Conservation (phyloP, 2,329 filamentous ascomycete genomes). For the Achaetomium macrosporum region DNA sequence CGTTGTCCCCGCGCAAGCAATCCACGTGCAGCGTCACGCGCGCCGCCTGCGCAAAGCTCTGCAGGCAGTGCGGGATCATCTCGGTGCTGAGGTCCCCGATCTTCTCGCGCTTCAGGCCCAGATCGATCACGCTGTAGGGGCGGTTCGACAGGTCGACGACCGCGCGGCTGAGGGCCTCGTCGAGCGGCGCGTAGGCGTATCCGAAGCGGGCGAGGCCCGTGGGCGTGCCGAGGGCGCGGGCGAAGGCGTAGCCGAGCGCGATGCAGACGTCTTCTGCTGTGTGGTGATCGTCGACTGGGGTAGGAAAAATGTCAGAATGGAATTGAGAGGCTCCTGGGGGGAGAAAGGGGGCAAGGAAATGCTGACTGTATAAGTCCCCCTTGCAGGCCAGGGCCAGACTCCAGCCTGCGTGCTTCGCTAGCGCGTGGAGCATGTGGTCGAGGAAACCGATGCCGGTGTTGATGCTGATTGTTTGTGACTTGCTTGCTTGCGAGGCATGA, state of each 20-base stretch:
- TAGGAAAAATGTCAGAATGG: background rate
- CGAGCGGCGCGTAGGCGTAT: constrained; percentile 84
- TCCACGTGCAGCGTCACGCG: constrained; percentile 94
- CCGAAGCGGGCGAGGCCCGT: constrained; percentile 86
- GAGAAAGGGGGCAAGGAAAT: background rate
- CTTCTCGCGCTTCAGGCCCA: constrained; percentile 84
- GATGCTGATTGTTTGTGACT: constrained; percentile 78
- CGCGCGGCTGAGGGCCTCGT: constrained; percentile 88
- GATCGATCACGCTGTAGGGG: constrained; percentile 75
- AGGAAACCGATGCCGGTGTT: constrained; percentile 95
- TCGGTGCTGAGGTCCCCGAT: constrained; percentile 89
- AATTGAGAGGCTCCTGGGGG: background rate
- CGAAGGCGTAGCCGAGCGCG: constrained; percentile 81
- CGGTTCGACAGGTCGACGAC: constrained; percentile 94
- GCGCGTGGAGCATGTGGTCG: constrained; percentile 96
- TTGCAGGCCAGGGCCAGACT: constrained; percentile 75
- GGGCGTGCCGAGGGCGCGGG: constrained; percentile 68
- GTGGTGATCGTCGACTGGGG: constrained; percentile 91
- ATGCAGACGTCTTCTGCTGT: constrained; percentile 94
- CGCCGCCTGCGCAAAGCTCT: constrained; percentile 88
- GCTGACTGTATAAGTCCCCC: constrained; percentile 85
- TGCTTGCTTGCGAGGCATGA: constrained; percentile 80
- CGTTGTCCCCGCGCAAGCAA: constrained; percentile 83
- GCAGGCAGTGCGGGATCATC: constrained; percentile 94
- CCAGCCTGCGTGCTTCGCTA: constrained; percentile 95